phyloP scores from a whole-genome alignment of 192 early-diverging fungal species.

The Backusella psychrophila region DNA sequence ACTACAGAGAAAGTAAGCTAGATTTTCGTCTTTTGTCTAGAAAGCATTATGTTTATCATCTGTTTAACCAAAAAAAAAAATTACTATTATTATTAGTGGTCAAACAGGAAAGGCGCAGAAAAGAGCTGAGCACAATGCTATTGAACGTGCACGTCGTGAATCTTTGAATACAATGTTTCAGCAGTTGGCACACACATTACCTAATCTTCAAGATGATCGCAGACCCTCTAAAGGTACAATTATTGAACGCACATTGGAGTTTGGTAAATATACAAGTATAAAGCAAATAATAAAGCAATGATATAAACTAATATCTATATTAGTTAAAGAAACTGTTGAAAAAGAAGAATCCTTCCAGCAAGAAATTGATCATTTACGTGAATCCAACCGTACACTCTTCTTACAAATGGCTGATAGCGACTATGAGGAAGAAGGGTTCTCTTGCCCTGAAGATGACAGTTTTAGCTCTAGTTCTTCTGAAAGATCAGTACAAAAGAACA shows the following conservation, averaged over 20 bases:
- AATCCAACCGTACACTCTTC: constrained; percentile 13
- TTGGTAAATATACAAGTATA: constrained; percentile 27
- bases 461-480: neutral
- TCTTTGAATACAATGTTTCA: constrained; percentile 79
- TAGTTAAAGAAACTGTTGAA: constrained; percentile 29
- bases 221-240: constrained; percentile 81
- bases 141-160: constrained; percentile 80
- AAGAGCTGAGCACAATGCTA: constrained; percentile 82
- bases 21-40: neutral
- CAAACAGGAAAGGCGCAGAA: constrained; percentile 22
- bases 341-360: constrained; percentile 32
- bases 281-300: neutral
- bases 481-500: neutral
- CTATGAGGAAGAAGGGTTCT: constrained; percentile 5
- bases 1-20: neutral
- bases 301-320: constrained; percentile 41
- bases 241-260: constrained; percentile 73
- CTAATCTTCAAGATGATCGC: constrained; percentile 65
- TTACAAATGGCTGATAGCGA: constrained; percentile 3
- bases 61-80: neutral
- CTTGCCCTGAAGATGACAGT: neutral
- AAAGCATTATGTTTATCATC: neutral
- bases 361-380: constrained; percentile 24
- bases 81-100: neutral
- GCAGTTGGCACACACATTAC: constrained; percentile 74